These are phyloP conservation scores for Penicillium soppii DNA, from an alignment of 495 filamentous ascomycete species.

Conservation along the genomic window DNA sequence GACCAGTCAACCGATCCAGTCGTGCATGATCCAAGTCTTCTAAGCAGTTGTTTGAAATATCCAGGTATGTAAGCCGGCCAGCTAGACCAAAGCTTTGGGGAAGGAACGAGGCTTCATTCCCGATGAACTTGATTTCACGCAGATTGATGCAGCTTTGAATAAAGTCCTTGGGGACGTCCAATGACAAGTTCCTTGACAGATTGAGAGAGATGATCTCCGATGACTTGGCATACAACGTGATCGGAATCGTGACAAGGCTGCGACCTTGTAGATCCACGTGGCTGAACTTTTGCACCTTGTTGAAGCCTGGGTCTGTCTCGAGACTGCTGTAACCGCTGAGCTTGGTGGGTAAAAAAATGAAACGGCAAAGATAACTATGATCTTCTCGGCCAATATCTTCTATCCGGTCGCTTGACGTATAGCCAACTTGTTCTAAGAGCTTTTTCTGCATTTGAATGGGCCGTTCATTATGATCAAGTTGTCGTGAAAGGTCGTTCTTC, in stretches of 20 bases:
- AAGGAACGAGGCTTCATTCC: conserved; percentile 86
- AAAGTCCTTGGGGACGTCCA: conserved; percentile 95
- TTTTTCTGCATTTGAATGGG: conserved; percentile 92
- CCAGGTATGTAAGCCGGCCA: conserved; percentile 77
- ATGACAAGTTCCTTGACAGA: conserved; percentile 83
- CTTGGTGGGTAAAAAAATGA: conserved; percentile 86
- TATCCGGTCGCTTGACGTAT: conserved; percentile 79
- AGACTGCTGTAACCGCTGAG: conserved; percentile 71
- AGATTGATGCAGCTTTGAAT: conserved; percentile 89
- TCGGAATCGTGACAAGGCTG: conserved; percentile 92
- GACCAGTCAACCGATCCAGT: conserved; percentile 64
- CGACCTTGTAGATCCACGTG: conserved; percentile 90
- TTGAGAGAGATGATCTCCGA: conserved; percentile 93
- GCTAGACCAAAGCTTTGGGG: conserved; percentile 83
- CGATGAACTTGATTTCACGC: conserved; percentile 90
- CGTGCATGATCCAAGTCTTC: conserved; percentile 83
- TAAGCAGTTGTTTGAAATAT: conserved; percentile 91
- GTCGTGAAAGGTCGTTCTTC: conserved; percentile 85
- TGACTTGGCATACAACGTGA: conserved; percentile 86
- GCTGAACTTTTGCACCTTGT: conserved; percentile 81
- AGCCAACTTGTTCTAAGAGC: conserved; percentile 88
- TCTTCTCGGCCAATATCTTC: conserved; percentile 98
- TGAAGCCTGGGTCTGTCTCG: conserved; percentile 75
- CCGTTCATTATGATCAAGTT: conserved; percentile 73
- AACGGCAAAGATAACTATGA: conserved; percentile 93